Conservation (phyloP, 805 yeast species). For the Candida succiphila region DNA sequence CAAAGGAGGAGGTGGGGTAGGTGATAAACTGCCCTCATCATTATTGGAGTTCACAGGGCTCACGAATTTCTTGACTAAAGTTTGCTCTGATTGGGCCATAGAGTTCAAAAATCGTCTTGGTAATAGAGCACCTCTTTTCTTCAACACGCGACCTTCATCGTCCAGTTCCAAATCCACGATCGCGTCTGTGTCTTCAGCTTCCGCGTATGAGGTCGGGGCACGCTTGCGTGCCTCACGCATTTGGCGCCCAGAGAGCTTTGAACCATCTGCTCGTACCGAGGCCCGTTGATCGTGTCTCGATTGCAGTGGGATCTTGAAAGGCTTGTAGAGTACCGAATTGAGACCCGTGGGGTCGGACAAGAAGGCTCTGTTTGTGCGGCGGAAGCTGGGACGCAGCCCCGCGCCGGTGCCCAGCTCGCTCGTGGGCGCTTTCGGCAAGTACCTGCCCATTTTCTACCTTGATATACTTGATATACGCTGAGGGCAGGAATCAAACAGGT, state of each 20-base stretch:
- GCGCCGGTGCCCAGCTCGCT: conserved; percentile 60
- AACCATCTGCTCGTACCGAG: no score
- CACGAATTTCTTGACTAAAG: conserved; percentile 38
- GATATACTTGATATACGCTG: no score
- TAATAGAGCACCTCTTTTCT: conserved; percentile 49
- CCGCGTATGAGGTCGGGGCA: conserved; percentile 31
- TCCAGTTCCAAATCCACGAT: conserved; percentile 13
- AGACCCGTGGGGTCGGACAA: conserved; percentile 40
- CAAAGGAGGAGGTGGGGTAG: conserved; percentile 77
- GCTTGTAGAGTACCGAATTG: conserved; percentile 43
- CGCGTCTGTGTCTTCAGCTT: conserved; percentile 27
- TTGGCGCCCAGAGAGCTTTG: conserved; percentile 12
- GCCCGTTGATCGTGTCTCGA: conserved; percentile 8
- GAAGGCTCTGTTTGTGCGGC: conserved; percentile 45
- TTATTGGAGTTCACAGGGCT: conserved; percentile 42
- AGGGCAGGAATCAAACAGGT: no score
- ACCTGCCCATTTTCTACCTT: conserved; percentile 7
- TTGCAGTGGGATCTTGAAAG: conserved; percentile 59
- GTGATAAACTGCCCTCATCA: no score
- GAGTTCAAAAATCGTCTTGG: conserved; percentile 40
- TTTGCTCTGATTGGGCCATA: conserved; percentile 28
- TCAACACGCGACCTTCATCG: conserved; percentile 20
- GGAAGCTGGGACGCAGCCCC: conserved; percentile 45
- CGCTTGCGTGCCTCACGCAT: conserved; percentile 17
- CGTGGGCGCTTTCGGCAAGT: conserved; percentile 30